Evolutionary conservation across 164 flowering plant genomes (phyloP).

Genomic region (Saururus chinensis): DNA sequence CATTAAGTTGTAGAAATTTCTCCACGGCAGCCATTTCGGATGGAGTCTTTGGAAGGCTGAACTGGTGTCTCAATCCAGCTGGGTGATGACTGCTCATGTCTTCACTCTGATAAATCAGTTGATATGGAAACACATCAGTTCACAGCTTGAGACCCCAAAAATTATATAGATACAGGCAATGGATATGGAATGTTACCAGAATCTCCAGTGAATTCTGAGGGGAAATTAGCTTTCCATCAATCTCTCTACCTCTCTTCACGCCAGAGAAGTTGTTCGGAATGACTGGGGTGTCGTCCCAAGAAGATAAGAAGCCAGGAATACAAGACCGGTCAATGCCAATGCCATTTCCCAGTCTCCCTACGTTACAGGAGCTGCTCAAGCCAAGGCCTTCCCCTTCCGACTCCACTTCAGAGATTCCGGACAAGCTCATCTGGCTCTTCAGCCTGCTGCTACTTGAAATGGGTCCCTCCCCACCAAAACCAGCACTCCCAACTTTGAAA

Average conservation of each 20-base stretch:
- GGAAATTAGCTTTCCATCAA: constrained; percentile 24
- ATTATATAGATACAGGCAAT: too few relatives aligned
- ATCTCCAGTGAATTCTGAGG: background rate
- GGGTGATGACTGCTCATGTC: constrained; percentile 15
- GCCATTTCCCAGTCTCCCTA: constrained; percentile 22
- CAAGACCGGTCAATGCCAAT: constrained; percentile 14
- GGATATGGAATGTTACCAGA: too few relatives aligned
- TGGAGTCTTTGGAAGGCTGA: constrained; percentile 64
- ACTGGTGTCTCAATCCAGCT: constrained; percentile 53
- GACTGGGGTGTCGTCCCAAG: constrained; percentile 56
- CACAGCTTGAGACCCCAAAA: too few relatives aligned
- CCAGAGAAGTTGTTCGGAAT: constrained; percentile 28
- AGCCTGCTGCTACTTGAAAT: constrained; percentile 28
- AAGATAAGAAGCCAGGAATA: constrained; percentile 32
- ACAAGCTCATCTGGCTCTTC: constrained; percentile 33
- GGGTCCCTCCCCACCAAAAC: constrained; percentile 23
- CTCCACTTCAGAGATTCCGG: constrained; percentile 32
- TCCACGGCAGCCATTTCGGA: constrained; percentile 53
- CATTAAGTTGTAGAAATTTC: constrained; percentile 48
- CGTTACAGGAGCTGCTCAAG: constrained; percentile 9
- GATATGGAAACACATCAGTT: too few relatives aligned
- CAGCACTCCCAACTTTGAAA: constrained; percentile 23
- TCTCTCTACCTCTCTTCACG: constrained; percentile 27
- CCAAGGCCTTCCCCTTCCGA: constrained; percentile 30
- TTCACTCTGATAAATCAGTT: constrained; percentile 24